Percentiles rank a stretch among this genome's conserved stretches.
Evolutionary conservation across 352 stramenopile genomes (phyloP).

Genomic region (Thalassiosira mediterranea): DNA sequence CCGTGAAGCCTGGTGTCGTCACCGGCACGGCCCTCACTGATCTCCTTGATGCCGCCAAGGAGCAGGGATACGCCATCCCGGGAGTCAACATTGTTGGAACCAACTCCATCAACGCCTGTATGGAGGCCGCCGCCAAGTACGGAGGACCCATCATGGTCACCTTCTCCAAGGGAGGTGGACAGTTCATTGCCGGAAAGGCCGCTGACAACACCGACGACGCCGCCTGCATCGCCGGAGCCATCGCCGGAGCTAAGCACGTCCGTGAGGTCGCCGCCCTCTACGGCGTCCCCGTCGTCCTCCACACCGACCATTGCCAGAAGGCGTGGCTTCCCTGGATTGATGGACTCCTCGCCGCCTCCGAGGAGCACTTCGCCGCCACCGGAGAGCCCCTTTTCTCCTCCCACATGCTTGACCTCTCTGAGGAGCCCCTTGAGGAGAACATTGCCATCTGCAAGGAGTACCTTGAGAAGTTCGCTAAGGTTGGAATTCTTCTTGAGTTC

Average conservation of each 20-base stretch:
- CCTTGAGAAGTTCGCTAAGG: slow-evolving; percentile 92
- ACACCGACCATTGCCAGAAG: slow-evolving; percentile 99
- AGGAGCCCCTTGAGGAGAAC: slow-evolving; percentile 98
- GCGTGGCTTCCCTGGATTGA: slow-evolving; percentile 97
- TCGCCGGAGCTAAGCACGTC: slow-evolving; percentile 94
- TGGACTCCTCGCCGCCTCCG: slow-evolving; percentile 93
- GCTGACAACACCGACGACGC: slow-evolving; percentile 92
- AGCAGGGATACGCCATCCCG: slow-evolving; percentile 84
- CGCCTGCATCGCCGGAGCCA: slow-evolving; percentile 86
- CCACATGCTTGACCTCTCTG: slow-evolving; percentile 99
- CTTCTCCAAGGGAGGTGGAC: slow-evolving; percentile 96
- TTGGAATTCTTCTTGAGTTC: slow-evolving; percentile 96
- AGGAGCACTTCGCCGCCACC: slow-evolving; percentile 94
- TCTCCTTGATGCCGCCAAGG: slow-evolving; percentile 82
- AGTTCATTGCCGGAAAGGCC: slow-evolving; percentile 96
- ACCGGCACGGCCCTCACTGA: slow-evolving; percentile 80
- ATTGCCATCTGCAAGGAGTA: slow-evolving; percentile 97
- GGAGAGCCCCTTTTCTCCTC: slow-evolving; percentile 95
- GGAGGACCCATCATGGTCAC: slow-evolving; percentile 96
- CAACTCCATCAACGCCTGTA: slow-evolving; percentile 94
- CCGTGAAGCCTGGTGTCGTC: slow-evolving; percentile 84
- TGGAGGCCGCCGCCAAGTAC: slow-evolving; percentile 95
- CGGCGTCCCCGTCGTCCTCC: slow-evolving; percentile 95
- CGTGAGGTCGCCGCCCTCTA: slow-evolving; percentile 96
- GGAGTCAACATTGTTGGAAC: slow-evolving; percentile 84